Percentiles rank a stretch among this genome's conserved stretches.
phyloP scores from a whole-genome alignment of 345 rosid species.

The Populus davidiana region DNA sequence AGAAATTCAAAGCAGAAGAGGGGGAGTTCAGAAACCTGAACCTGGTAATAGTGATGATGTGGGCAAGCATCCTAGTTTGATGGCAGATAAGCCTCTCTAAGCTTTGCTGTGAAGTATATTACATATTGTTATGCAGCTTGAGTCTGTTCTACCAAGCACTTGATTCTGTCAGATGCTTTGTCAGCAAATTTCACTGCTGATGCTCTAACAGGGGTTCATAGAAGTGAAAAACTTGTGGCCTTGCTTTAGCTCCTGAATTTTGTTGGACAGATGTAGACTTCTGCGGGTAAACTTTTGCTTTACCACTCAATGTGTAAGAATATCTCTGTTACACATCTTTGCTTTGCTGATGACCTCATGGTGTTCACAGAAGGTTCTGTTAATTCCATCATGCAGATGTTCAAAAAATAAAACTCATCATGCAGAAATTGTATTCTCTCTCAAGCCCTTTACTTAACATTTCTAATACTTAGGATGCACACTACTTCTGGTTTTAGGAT shows the following conservation, averaged over 20 bases:
- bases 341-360: background rate
- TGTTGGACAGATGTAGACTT: background rate
- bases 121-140: background rate
- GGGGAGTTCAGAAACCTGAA: conserved; percentile 27
- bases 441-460: background rate
- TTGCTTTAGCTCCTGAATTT: background rate
- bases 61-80: background rate
- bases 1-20: conserved; percentile 31
- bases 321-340: background rate
- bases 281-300: background rate
- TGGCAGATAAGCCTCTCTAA: background rate
- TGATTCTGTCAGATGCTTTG: background rate
- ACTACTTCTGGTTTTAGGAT: background rate
- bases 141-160: background rate
- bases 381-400: background rate
- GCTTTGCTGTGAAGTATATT: background rate
- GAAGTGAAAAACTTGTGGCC: background rate
- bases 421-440: background rate
- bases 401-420: background rate
- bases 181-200: background rate
- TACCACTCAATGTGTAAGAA: background rate
- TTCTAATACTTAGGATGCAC: background rate
- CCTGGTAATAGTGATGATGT: conserved; percentile 36
- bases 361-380: background rate
- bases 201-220: background rate